These are phyloP conservation scores for Centaurea solstitialis DNA, from an alignment of 129 eudicot genomes.

Conservation along the genomic window DNA sequence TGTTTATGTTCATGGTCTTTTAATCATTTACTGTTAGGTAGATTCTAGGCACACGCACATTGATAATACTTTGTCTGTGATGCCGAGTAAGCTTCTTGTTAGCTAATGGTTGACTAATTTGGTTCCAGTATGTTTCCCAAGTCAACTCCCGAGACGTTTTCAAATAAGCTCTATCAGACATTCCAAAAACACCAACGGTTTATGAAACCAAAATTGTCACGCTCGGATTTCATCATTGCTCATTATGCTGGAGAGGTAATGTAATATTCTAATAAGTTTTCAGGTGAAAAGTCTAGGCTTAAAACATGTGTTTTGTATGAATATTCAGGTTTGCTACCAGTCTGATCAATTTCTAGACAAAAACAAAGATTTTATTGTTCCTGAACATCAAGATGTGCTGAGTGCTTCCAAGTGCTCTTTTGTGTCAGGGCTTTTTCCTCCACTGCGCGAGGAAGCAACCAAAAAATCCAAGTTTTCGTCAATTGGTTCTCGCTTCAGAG, in stretches of 20 bases:
- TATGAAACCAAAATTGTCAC: constrained; percentile 89
- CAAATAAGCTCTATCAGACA: constrained; percentile 92
- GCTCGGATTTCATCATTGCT: constrained; percentile 86
- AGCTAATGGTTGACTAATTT: constrained; percentile 21
- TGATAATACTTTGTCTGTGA: constrained; percentile 11
- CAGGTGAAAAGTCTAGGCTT: constrained; percentile 1
- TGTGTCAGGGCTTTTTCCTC: constrained; percentile 88
- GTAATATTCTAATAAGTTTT: not conserved
- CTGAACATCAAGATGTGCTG: constrained; percentile 95
- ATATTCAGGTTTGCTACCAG: constrained; percentile 78
- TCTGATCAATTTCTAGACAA: constrained; percentile 90
- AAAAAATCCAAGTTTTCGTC: constrained; percentile 86
- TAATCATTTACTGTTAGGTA: not conserved
- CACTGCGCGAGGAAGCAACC: constrained; percentile 60
- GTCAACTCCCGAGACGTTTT: constrained; percentile 93
- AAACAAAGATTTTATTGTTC: constrained; percentile 92
- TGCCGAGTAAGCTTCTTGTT: constrained; percentile 12
- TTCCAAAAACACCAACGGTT: constrained; percentile 73
- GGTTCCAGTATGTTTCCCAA: constrained; percentile 96
- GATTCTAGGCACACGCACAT: not conserved
- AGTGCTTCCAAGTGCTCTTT: constrained; percentile 90
- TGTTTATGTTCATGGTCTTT: not conserved
- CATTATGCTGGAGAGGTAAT: constrained; percentile 99
- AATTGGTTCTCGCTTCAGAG: constrained; percentile 97
- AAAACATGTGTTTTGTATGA: constrained; percentile 15